phyloP scores from a whole-genome alignment of 2,329 filamentous ascomycete species.

The Mariannaea elegans region DNA sequence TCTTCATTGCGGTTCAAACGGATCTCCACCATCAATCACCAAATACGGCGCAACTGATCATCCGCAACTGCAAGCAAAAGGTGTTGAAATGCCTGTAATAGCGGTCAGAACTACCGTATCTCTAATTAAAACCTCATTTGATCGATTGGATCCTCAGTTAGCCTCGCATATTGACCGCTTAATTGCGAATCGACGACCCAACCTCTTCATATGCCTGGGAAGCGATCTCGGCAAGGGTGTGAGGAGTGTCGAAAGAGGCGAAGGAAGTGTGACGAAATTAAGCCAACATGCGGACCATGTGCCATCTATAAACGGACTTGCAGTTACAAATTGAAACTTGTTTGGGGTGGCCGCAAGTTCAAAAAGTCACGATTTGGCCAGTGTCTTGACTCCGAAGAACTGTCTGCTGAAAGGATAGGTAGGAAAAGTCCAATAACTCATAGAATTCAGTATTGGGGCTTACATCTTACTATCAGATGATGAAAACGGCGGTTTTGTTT shows the following conservation, averaged over 20 bases:
- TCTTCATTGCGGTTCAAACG: slow-evolving; percentile 13
- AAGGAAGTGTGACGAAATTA: slow-evolving; percentile 41
- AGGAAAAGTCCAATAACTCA: neutral
- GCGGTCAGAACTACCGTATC: neutral
- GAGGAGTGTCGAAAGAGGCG: slow-evolving; percentile 41
- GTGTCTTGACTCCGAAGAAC: neutral
- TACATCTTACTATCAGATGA: neutral
- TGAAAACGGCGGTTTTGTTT: slow-evolving; percentile 5
- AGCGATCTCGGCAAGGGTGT: slow-evolving; percentile 40
- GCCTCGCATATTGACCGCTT: neutral
- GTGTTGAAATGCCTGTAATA: slow-evolving; percentile 5
- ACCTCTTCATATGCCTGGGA: slow-evolving; percentile 29
- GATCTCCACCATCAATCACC: slow-evolving; percentile 13
- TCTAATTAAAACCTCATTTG: neutral
- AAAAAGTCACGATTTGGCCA: slow-evolving; percentile 2
- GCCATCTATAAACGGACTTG: slow-evolving; percentile 26
- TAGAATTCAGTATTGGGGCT: neutral
- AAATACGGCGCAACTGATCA: slow-evolving; percentile 6
- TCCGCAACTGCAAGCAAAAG: slow-evolving; percentile 5
- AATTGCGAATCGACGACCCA: neutral
- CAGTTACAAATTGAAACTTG: slow-evolving; percentile 35
- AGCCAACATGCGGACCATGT: slow-evolving; percentile 39
- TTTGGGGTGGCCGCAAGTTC: slow-evolving; percentile 33
- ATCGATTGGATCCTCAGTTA: neutral
- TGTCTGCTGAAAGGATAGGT: neutral